Base-by-base conservation (phyloP, 768 basidiomycete genomes). In the Panellus pusillus region DNA sequence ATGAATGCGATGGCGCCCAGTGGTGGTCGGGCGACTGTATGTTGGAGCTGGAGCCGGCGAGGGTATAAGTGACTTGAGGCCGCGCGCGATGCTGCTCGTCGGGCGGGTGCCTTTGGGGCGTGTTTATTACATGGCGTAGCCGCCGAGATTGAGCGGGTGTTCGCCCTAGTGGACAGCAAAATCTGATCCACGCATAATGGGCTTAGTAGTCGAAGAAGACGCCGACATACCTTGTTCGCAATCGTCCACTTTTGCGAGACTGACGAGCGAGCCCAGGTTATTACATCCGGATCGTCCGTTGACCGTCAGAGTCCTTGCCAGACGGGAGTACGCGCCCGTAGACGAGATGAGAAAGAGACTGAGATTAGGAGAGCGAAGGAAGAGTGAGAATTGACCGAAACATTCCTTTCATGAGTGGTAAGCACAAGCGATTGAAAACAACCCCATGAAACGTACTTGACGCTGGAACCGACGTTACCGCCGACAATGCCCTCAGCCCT, bases 211-310 rank as follows among this genome's bases (percentile, higher is more conserved):
- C 41, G 18, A 24, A 4, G 24, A 29, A 12, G 18, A 42, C 37
- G 20, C 24, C 1, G 17, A 63, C 70, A 37, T 57, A 86, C 91
- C 69, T 85, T 86, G 53, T 87, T 83, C 9, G 84, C 71, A 15
- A 86, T 70, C 0, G 82, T 77, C 87, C 87, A 93, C n/a, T 63
- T 83, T 84, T 1, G 87, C 89, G 11, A 93, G 76, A 61, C 79
- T 91, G 9, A 79, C 77, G 7, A 93, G 70, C 65, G 90, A 90
- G 18, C 82, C 75, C n/a, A 93, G 74, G 63, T 85, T 93, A 67
- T n/a, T 93, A 93, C 90, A 93, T 92, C 37, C 91, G 81, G 37
- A 92, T 69, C 7, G 75, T 73, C 43, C 83, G 77, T 36, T 75
- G 62, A 8, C 75, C 66, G 58, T 89, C 87, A 45, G 77, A 68